Base-by-base conservation (phyloP, 2,329 filamentous ascomycete genomes). In the Coniella lustricola region DNA sequence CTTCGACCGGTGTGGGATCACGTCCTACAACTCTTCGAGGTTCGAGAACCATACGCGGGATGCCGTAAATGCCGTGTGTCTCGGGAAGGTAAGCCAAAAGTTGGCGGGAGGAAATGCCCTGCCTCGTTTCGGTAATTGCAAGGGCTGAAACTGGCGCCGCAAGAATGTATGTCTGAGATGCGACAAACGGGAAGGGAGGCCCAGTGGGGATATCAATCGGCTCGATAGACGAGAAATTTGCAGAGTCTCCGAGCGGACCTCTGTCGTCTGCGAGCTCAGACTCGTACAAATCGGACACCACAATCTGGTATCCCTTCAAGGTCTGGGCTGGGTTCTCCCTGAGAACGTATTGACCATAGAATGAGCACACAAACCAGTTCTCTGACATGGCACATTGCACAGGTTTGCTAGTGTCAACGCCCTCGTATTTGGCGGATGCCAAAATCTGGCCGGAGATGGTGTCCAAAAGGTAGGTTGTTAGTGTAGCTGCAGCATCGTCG, bases 341-440 rank as follows among this genome's bases (percentile, higher is more conserved):
- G 29, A 83, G 72, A 3, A 70, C 68, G 61, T 82, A 83, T 57
- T 78, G 68, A 32, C 76, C 78, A 58, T 79, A 85, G 65, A 90
- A 87, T 7, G 88, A 85, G 70, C 95, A 97, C 7, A 84, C 77
- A 61, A 94, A 90, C 90, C 91, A 97, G 68, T 98, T 97, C 72
- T 98, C 93, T 0, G 90, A 86, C 45, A 96, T 74, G 21, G 82
- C 79, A 36, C 90, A 89, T 18, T 85, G 74, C 52, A 95, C 85
- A 0, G 84, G 77, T 61, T 90, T 84, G 41, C 68, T 72, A 1
- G 79, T 73, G 61, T 97, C 90, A 31, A 95, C 82, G 3, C 84
- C 85, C 5, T 76, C 67, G 61, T 95, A 84, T 0, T 74, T 79
- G 39, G 80, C 76, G 1, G 87, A 81, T 55, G 88, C 75, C 2